These are phyloP conservation scores for Acer saccharum DNA, from an alignment of 345 rosid genomes.

Conservation along the genomic window DNA sequence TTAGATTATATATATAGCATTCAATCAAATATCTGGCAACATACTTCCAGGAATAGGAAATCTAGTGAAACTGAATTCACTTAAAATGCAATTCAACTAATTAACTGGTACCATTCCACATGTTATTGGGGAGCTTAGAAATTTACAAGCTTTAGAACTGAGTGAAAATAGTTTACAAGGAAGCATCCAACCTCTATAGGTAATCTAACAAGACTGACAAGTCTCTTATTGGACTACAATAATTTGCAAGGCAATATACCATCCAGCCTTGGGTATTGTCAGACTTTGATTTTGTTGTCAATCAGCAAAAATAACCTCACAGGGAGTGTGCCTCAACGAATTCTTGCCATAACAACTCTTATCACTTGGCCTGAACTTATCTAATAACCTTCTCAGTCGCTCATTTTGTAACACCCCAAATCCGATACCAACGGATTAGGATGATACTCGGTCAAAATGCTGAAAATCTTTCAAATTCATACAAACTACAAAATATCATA, in stretches of 20 bases:
- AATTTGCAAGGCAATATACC: no score
- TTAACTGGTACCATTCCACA: neutral
- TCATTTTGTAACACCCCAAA: no score
- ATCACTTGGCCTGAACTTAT: no score
- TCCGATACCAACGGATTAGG: no score
- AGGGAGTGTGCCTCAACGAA: no score
- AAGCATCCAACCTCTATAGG: neutral
- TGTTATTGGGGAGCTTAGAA: neutral
- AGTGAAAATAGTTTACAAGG: neutral
- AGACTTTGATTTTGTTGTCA: no score
- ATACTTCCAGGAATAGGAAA: constrained; percentile 25
- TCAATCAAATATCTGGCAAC: neutral
- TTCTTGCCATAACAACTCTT: no score
- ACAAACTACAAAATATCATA: no score
- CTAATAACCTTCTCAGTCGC: no score
- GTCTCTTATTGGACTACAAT: neutral
- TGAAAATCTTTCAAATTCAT: no score
- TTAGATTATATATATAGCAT: rapidly evolving
- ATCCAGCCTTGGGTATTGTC: constrained; percentile 24
- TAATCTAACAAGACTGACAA: neutral
- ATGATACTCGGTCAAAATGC: no score
- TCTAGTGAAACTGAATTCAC: constrained; percentile 17
- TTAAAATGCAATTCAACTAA: neutral
- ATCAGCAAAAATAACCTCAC: no score
- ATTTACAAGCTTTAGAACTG: neutral